Percentiles rank a stretch among this genome's conserved stretches.
phyloP scores from a whole-genome alignment of 768 basidiomycete species.

The Tricholoma furcatifolium region DNA sequence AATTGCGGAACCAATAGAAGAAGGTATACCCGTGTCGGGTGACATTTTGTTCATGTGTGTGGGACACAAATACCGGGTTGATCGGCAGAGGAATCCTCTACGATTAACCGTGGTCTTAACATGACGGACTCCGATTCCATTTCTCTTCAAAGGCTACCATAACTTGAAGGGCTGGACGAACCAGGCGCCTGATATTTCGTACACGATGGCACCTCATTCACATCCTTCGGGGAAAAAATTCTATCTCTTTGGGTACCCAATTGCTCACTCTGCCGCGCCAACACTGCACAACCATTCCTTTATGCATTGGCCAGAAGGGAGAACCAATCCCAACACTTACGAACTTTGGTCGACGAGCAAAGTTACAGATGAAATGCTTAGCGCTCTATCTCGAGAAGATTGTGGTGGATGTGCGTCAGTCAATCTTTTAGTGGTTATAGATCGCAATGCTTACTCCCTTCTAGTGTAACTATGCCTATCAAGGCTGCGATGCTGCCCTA shows the following conservation, averaged over 20 bases:
- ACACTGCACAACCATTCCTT: conserved; percentile 32
- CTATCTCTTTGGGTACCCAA: conserved; percentile 33
- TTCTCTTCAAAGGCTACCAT: too few relatives aligned
- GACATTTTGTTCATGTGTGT: background rate
- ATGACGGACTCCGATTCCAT: too few relatives aligned
- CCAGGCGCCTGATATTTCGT: background rate
- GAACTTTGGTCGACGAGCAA: conserved; percentile 31
- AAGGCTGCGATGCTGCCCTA: conserved; percentile 31
- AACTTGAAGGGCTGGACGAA: too few relatives aligned
- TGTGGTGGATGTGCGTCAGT: conserved; percentile 35
- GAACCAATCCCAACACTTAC: conserved; percentile 19
- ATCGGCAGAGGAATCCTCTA: background rate
- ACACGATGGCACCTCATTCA: background rate
- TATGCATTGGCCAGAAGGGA: conserved; percentile 16
- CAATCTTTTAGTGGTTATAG: background rate
- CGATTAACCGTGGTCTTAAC: too few relatives aligned
- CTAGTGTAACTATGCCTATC: conserved; percentile 36
- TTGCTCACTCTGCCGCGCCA: conserved; percentile 33
- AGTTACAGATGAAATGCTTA: conserved; percentile 28
- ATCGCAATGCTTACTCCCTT: background rate
- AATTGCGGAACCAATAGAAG: too few relatives aligned
- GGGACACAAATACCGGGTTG: background rate
- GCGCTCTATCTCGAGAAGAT: conserved; percentile 19
- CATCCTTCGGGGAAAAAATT: conserved; percentile 16
- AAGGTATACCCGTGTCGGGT: background rate